phyloP scores from a whole-genome alignment of 1,284 basidiomycete genomes.

The Leccinum laetum region DNA sequence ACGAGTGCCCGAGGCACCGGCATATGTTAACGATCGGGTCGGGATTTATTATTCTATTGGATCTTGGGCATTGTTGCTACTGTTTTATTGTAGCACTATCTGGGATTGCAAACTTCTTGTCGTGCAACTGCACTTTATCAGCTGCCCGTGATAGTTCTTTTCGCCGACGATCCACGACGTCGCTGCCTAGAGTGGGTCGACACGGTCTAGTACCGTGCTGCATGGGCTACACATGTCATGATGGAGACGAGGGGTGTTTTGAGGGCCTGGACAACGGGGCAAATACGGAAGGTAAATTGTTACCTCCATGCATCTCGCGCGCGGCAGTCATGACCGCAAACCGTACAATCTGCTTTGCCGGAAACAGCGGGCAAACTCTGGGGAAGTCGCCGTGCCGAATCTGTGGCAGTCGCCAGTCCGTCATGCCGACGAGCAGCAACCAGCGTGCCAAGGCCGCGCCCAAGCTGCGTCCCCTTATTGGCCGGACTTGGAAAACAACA shows the following conservation, averaged over 20 bases:
- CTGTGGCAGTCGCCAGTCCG: too few species aligned
- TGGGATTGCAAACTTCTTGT: background rate
- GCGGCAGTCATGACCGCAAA: too few species aligned
- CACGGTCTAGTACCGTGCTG: background rate
- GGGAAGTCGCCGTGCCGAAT: too few species aligned
- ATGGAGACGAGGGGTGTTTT: background rate
- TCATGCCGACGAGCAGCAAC: too few species aligned
- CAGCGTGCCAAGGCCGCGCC: too few species aligned
- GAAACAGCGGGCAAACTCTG: too few species aligned
- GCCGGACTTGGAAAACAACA: too few species aligned
- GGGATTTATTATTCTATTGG: background rate
- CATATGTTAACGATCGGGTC: background rate
- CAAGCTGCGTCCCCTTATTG: too few species aligned
- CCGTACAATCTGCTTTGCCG: too few species aligned
- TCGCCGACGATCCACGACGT: background rate
- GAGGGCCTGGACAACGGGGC: too few species aligned
- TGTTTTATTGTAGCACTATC: background rate
- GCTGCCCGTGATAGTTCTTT: background rate
- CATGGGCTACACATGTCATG: too few species aligned
- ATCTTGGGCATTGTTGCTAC: background rate
- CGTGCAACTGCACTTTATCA: background rate
- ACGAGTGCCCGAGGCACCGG: background rate
- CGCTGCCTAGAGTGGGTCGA: too few species aligned
- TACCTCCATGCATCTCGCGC: background rate
- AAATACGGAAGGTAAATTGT: background rate